phyloP scores from a whole-genome alignment of 305 asterid species.

The Solanum hybrid region DNA sequence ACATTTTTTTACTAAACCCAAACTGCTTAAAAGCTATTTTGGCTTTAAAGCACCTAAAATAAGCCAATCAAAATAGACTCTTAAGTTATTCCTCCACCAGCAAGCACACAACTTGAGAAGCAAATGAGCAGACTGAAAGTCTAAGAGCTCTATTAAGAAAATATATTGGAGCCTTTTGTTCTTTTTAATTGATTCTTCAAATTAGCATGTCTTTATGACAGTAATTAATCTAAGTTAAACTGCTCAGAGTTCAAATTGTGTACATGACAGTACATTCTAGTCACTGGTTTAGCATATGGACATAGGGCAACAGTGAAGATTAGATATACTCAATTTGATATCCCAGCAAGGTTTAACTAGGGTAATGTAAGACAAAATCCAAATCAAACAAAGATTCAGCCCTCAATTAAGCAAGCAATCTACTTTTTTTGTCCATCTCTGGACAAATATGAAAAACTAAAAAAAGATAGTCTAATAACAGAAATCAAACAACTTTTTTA shows the following conservation, averaged over 20 bases:
- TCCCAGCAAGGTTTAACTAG: not conserved
- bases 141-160: not conserved
- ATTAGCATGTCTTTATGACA: not conserved
- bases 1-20: not conserved
- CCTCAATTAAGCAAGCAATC: not conserved
- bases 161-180: not conserved
- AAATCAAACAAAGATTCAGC: constrained; percentile 1
- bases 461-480: not conserved
- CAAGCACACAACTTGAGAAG: not conserved
- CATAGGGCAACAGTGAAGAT: not conserved
- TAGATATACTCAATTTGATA: not conserved
- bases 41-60: not conserved
- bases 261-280: not conserved
- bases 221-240: not conserved
- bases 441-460: not conserved
- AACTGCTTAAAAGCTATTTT: not conserved
- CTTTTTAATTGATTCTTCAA: not conserved
- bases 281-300: not conserved
- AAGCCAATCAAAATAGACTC: not conserved
- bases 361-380: not conserved
- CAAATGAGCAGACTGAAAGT: not conserved
- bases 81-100: not conserved
- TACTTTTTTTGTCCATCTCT: not conserved
- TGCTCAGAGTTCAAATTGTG: not conserved
- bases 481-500: not conserved